phyloP scores from a whole-genome alignment of 257 asterid species.

The Solanum stenotomum region DNA sequence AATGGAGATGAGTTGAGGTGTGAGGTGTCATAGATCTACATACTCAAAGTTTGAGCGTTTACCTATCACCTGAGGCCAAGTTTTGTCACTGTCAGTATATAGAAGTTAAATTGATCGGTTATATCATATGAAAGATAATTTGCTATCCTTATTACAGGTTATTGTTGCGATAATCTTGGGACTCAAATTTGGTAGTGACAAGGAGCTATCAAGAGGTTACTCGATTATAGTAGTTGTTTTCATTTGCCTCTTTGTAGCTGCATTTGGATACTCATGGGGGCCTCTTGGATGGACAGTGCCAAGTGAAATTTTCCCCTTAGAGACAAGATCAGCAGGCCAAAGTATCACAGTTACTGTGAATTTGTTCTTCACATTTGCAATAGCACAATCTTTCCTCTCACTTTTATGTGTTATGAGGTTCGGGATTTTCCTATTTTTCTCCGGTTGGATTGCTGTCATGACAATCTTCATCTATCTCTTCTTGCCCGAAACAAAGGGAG shows the following conservation, averaged over 20 bases:
- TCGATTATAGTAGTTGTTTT: constrained; percentile 53
- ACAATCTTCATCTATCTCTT: constrained; percentile 54
- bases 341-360: constrained; percentile 80
- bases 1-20: not conserved
- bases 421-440: constrained; percentile 75
- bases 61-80: not conserved
- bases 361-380: constrained; percentile 59
- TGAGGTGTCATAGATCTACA: not conserved
- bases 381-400: constrained; percentile 67
- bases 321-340: constrained; percentile 84
- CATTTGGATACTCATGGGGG: constrained; percentile 95
- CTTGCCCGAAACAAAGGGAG: constrained; percentile 83
- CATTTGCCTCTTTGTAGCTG: constrained; percentile 62
- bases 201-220: constrained; percentile 45
- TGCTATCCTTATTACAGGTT: not conserved
- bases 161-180: constrained; percentile 29
- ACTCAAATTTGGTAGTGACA: constrained; percentile 41
- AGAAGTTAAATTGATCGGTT: not conserved
- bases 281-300: constrained; percentile 92
- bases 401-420: constrained; percentile 68
- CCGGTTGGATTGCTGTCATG: constrained; percentile 77
- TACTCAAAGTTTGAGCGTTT: not conserved
- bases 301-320: constrained; percentile 83
- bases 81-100: not conserved
- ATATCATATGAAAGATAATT: not conserved